Evolutionary conservation across 768 basidiomycete genomes (phyloP), one percentile per base, ranked within the genome.

Genomic region (Leccinum obscurum): DNA sequence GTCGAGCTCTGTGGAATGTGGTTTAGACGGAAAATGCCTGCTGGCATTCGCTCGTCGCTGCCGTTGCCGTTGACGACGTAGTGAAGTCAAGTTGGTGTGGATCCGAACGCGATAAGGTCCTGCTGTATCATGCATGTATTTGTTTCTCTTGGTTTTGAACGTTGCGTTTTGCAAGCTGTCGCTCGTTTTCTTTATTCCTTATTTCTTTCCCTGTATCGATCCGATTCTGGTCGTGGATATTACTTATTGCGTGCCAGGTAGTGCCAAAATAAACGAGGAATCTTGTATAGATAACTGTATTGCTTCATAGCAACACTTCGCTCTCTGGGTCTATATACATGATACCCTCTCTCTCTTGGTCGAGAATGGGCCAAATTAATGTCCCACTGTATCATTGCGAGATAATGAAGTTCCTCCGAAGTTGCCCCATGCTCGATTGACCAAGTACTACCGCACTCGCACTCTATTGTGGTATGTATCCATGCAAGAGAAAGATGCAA

Each of bases 1-100:
- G 57, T 73, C 26, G 73, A 69, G 7, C 58, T 73, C 22, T 73
- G 73, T 50, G 72, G 73, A 34, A 60, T 73, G 34, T 73, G 72
- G 72, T 73, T 73, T 24, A 63, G 66, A 46, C 64, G 71, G 22
- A 75, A 61, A 59, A 41, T 62, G 17, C 56, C 44, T 11, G 20
- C 44, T 5, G 44, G n/a, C 20, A 46, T 46, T 13, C 44, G 20
- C 44, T 20, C 44, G 1, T 46, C 58, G 6, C 15, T 20, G 65
- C 58, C 52, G 20, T 22, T 52, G 10, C 60, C 30, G 15, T 39
- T 46, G 44, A 20, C 15, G 48, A 9, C 4, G 41, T 8, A 17
- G 50, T 66, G 51, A 67, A 14, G 44, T 20, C 20, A 46, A 6
- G 10, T 46, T 20, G 6, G 44, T 13, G 20, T 20, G 11, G 11